Base-by-base conservation (phyloP, 352 stramenopile species). In the Phytophthora cajani region DNA sequence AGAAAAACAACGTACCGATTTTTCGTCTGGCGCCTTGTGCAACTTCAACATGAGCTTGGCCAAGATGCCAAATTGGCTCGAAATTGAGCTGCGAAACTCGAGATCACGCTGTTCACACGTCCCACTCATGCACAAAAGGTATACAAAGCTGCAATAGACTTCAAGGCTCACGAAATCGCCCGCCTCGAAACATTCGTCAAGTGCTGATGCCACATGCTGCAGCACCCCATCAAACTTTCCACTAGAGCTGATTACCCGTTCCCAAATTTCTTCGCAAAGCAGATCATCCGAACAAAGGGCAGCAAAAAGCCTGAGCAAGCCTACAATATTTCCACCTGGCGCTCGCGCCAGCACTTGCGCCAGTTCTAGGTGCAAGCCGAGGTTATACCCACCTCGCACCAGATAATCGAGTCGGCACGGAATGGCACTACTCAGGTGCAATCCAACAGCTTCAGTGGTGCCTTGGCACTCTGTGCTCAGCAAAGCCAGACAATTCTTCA, bases 81-180 rank as follows among this genome's bases (percentile, higher is more conserved):
- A 27, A 38, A 61, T 58, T 4, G 50, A 10, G 8, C n/a, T 1
- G 16, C 62, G 54, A 61, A 70, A 66, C 14, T 49, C 49, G 10
- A 33, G 16, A 16, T 74, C 67, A 21, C 69, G 32, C 7, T 46
- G 17, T 16, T 50, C 47, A 44, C 57, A 27, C 10, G 62, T 23
- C 1, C 50, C 40, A 36, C 54, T 70, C 12, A 57, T 50, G n/a
- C 61, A 66, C 8, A 70, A 38, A 10, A 40, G 38, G 40, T 66
- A 58, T n/a, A 74, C 19, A 66, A 74, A 74, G 5, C 33, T 44
- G 25, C 67, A 74, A 40, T 74, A 74, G 10, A 59, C 50, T 47
- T 62, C 47, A 25, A 74, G 16, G 36, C 57, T 38, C 11, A 12
- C 17, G 25, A 2, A 40, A 42, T 60, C 36, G 2, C 12, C 46